Evolutionary conservation across 345 rosid genomes (phyloP).

Genomic region (Bruguiera gymnorhiza): DNA sequence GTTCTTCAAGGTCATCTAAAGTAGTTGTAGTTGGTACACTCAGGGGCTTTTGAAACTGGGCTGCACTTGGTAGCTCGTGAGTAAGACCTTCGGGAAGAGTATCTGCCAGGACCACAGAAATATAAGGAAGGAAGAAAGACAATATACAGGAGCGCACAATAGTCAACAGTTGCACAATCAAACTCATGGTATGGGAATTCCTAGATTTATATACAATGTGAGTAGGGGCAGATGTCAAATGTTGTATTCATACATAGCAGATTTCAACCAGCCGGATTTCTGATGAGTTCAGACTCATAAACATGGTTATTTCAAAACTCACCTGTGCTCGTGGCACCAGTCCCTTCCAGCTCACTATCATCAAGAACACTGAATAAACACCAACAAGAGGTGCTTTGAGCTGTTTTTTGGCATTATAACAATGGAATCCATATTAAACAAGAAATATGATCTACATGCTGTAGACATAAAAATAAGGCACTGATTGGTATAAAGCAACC

Average conservation of each 20-base stretch:
- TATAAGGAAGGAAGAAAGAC: background rate
- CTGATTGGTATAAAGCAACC: background rate
- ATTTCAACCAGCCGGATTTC: no score
- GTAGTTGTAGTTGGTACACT: slow-evolving; percentile 41
- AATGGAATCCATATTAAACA: background rate
- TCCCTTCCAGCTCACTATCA: slow-evolving; percentile 41
- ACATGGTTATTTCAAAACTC: background rate
- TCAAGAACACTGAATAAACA: slow-evolving; percentile 54
- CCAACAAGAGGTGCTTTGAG: slow-evolving; percentile 1
- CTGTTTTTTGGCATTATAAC: background rate
- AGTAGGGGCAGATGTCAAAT: no score
- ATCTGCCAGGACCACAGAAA: slow-evolving; percentile 30
- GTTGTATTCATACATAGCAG: no score
- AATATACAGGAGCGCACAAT: background rate
- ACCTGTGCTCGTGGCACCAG: slow-evolving; percentile 62
- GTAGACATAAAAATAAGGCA: background rate
- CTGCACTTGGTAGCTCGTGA: slow-evolving; percentile 81
- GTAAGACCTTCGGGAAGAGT: slow-evolving; percentile 84
- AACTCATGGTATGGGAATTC: no score
- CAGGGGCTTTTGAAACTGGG: slow-evolving; percentile 42
- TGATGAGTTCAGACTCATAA: no score
- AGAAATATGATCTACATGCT: background rate
- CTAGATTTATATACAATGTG: background rate
- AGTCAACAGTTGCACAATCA: background rate
- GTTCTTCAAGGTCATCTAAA: slow-evolving; percentile 70